Evolutionary conservation across 768 basidiomycete species (phyloP).

Genomic region (Galerina marginata): DNA sequence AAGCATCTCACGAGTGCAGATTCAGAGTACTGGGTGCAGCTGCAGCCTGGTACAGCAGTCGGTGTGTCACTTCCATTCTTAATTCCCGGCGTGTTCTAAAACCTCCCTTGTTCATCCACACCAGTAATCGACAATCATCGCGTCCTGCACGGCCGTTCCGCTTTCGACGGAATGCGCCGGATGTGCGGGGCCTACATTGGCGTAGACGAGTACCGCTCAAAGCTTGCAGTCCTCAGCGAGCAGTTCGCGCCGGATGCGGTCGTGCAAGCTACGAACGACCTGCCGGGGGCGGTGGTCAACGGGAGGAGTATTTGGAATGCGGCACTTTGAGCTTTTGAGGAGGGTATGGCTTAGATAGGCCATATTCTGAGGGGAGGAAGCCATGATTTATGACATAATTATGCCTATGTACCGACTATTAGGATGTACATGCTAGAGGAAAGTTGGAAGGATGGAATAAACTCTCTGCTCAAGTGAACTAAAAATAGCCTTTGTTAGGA

Average conservation of each 20-base stretch:
- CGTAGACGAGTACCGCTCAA: conserved; percentile 87
- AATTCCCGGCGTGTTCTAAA: background rate
- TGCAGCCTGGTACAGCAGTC: conserved; percentile 86
- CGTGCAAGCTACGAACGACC: conserved; percentile 27
- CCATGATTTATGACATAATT: too few species aligned
- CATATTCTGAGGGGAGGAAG: too few species aligned
- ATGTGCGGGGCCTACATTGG: conserved; percentile 98
- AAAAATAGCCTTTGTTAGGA: background rate
- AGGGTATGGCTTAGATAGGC: too few species aligned
- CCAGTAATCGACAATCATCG: conserved; percentile 92
- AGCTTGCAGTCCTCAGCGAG: conserved; percentile 70
- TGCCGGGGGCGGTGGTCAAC: conserved; percentile 29
- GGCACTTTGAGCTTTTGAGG: conserved; percentile 36
- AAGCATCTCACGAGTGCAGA: conserved; percentile 74
- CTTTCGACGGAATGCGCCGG: conserved; percentile 83
- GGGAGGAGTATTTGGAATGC: conserved; percentile 63
- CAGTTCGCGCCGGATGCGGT: conserved; percentile 50
- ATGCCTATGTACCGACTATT: too few species aligned
- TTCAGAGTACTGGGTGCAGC: conserved; percentile 90
- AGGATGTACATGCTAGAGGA: too few species aligned
- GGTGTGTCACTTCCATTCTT: conserved; percentile 50
- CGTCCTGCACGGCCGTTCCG: conserved; percentile 92
- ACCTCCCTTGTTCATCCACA: background rate
- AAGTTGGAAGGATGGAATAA: too few species aligned
- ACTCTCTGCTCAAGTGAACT: too few species aligned